These are phyloP conservation scores for Scutellaria barbata DNA, from an alignment of 257 asterid species.

Conservation along the genomic window DNA sequence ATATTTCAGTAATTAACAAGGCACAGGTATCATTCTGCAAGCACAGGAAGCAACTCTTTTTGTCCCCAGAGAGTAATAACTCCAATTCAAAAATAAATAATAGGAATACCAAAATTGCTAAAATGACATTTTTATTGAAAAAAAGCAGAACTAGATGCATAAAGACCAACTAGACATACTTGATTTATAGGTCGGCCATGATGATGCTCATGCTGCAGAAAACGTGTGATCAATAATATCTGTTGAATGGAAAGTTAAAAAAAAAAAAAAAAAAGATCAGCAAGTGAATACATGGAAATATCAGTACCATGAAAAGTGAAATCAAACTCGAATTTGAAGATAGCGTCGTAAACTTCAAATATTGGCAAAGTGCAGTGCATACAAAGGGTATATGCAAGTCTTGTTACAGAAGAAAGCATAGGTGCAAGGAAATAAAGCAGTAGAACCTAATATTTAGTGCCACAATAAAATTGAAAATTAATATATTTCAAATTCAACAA, in stretches of 20 bases:
- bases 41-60: slow-evolving; percentile 27
- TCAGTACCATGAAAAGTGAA: slow-evolving; percentile 31
- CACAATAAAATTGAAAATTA: background rate
- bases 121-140: background rate
- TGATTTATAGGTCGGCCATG: slow-evolving; percentile 81
- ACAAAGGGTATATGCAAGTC: slow-evolving; percentile 9
- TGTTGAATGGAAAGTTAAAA: slow-evolving; percentile 42
- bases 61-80: background rate
- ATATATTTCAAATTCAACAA: slow-evolving; percentile 1
- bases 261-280: slow-evolving; percentile 32
- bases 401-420: slow-evolving; percentile 11
- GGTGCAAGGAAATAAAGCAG: slow-evolving; percentile 26
- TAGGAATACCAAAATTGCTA: background rate
- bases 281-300: slow-evolving; percentile 33
- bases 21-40: slow-evolving; percentile 23
- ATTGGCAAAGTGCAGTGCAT: slow-evolving; percentile 16
- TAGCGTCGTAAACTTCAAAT: background rate
- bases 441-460: background rate
- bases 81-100: slow-evolving; percentile 3
- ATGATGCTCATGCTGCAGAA: slow-evolving; percentile 98
- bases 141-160: slow-evolving; percentile 26
- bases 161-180: slow-evolving; percentile 47
- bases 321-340: slow-evolving; percentile 19
- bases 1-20: slow-evolving; percentile 11
- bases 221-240: slow-evolving; percentile 86